Evolutionary conservation across 2,329 filamentous ascomycete genomes (phyloP).

Genomic region (Lizonia empirigonia): DNA sequence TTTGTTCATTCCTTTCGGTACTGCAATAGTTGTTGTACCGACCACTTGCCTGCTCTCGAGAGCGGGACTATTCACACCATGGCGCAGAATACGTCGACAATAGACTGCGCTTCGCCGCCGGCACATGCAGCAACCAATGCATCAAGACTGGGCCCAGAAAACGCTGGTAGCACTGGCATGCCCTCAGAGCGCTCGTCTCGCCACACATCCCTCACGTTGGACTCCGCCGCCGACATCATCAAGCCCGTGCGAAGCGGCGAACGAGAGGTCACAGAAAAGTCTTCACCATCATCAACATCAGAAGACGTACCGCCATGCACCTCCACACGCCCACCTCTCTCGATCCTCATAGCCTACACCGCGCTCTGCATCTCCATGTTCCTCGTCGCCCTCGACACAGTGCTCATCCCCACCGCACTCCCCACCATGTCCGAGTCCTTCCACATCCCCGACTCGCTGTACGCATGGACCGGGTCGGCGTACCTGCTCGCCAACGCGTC

Average conservation of each 20-base stretch:
- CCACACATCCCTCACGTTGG: constrained; percentile 12
- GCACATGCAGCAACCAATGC: background rate
- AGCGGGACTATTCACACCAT: background rate
- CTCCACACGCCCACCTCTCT: constrained; percentile 1
- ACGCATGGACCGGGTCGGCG: constrained; percentile 72
- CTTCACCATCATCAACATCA: background rate
- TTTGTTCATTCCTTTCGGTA: background rate
- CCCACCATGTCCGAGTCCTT: constrained; percentile 69
- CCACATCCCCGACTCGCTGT: constrained; percentile 67
- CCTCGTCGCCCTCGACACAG: constrained; percentile 56
- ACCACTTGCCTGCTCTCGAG: background rate
- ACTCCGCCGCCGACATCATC: constrained; percentile 1
- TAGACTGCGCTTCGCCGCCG: constrained; percentile 1
- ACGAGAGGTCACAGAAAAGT: background rate
- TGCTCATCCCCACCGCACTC: constrained; percentile 68
- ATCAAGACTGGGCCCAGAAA: background rate
- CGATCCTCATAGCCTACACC: constrained; percentile 32
- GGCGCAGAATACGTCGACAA: background rate
- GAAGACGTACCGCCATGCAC: background rate
- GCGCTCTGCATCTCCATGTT: constrained; percentile 47
- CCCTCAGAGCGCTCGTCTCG: constrained; percentile 9
- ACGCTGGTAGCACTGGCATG: background rate
- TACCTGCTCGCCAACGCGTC: constrained; percentile 49
- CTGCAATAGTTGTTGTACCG: background rate
- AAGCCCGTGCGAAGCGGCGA: background rate